These are phyloP conservation scores for Alternaria dauci DNA, from an alignment of 2,329 filamentous ascomycete species.

Conservation along the genomic window DNA sequence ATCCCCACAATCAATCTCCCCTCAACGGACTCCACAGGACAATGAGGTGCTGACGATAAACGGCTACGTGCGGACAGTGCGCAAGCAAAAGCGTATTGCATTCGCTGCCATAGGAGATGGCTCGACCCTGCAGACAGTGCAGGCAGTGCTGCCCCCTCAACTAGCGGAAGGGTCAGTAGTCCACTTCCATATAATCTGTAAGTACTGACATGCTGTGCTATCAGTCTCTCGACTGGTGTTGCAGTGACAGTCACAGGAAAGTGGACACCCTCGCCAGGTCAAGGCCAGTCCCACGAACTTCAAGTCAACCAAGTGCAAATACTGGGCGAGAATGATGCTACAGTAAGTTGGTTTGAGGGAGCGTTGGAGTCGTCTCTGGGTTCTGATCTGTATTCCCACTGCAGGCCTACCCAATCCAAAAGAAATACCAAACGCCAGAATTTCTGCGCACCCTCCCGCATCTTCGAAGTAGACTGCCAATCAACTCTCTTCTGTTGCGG, in stretches of 20 bases:
- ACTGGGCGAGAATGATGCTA: slow-evolving; percentile 79
- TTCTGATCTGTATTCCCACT: slow-evolving; percentile 29
- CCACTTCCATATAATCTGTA: slow-evolving; percentile 1
- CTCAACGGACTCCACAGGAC: slow-evolving; percentile 57
- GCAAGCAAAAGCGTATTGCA: slow-evolving; percentile 82
- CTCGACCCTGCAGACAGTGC: slow-evolving; percentile 78
- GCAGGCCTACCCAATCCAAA: slow-evolving; percentile 91
- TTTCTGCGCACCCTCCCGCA: slow-evolving; percentile 90
- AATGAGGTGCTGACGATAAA: slow-evolving; percentile 60
- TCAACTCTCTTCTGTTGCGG: slow-evolving; percentile 81
- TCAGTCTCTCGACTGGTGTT: slow-evolving; percentile 80
- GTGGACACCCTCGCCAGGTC: slow-evolving; percentile 76
- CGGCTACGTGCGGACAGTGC: slow-evolving; percentile 83
- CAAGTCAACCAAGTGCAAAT: slow-evolving; percentile 74
- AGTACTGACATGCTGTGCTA: slow-evolving; percentile 25
- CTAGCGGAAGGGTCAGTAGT: slow-evolving; percentile 74
- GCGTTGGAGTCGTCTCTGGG: slow-evolving; percentile 3
- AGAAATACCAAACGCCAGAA: slow-evolving; percentile 92
- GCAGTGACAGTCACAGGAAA: slow-evolving; percentile 79
- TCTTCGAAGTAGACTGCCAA: slow-evolving; percentile 80
- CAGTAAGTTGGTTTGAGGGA: slow-evolving; percentile 64
- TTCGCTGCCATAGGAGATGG: slow-evolving; percentile 91
- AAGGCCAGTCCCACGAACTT: slow-evolving; percentile 80
- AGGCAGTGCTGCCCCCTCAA: slow-evolving; percentile 78
- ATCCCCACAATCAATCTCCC: slow-evolving; percentile 52